Evolutionary conservation across 257 asterid genomes (phyloP), one percentile per base, ranked within the genome.

Genomic region (Solanum tarijense): DNA sequence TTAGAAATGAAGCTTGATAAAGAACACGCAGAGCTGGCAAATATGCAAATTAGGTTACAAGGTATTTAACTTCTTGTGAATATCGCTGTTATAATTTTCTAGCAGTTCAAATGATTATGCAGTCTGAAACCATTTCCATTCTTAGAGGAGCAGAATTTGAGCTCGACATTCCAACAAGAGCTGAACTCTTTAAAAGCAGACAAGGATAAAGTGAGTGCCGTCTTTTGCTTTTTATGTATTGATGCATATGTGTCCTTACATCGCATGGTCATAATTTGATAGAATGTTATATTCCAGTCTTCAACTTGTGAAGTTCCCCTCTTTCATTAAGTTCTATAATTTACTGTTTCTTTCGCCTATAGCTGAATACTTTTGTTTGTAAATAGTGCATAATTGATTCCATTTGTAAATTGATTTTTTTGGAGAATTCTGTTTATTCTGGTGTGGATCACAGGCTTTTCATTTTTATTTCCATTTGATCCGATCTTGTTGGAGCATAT

Each of bases 111-210:
- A 11, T 25, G 38, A 85, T 76, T 83, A 32, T 62, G 71, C 78
- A 43, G 35, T 65, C 89, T 92, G 93, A 93, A 90, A 86, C 90
- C 87, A 90, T 72, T 88, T 89, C 76, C 74, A 89, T 88, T 89
- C 89, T 81, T 91, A 97, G 99, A 95, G 93, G 99, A 95, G 93
- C 96, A 94, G 97, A 96, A 91, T 92, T 89, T 93, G 93, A 94
- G 90, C 84, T 92, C 88, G 79, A 92, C 93, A 52, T 78, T 92
- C 88, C 99, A 91, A 93, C 93, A 90, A 88, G 99, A 97, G 93
- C 88, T 97, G 91, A 92, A 90, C 91, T 92, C 91, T 36, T 76
- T 95, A 89, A 94, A 95, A 91, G 94, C 78, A 11, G 95, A 91
- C 88, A 95, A 92, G 87, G 92, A 89, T 88, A 91, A 94, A 87